phyloP scores from a whole-genome alignment of 2,329 filamentous ascomycete genomes.

The Fusarium anguioides region DNA sequence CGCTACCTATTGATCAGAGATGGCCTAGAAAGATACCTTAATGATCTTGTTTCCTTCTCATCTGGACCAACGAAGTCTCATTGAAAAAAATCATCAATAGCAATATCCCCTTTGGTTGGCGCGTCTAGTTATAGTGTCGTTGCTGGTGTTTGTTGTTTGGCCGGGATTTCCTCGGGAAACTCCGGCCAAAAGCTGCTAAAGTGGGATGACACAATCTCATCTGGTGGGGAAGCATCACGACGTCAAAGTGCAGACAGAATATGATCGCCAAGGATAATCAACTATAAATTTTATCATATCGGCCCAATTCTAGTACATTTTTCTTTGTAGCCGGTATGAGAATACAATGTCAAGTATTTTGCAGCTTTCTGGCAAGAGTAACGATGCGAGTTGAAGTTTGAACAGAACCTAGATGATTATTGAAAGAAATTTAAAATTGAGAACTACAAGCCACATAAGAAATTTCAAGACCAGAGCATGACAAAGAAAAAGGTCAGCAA shows the following conservation, averaged over 20 bases:
- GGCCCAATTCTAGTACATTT: too few species aligned
- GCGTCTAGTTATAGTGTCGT: not conserved
- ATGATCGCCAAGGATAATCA: not conserved
- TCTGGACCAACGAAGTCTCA: not conserved
- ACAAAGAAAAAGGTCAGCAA: not conserved
- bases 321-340: too few species aligned
- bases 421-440: not conserved
- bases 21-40: conserved; percentile 11
- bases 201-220: conserved; percentile 24
- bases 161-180: conserved; percentile 33
- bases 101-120: not conserved
- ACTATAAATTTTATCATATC: not conserved
- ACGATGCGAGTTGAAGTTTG: not conserved
- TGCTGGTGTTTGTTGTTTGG: conserved; percentile 8
- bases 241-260: not conserved
- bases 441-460: not conserved
- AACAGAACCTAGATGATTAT: not conserved
- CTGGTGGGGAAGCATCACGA: conserved; percentile 16
- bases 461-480: not conserved
- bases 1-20: not conserved
- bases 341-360: too few species aligned
- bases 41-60: not conserved
- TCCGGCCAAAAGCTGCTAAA: not conserved
- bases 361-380: not conserved
- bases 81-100: not conserved